Percentiles rank a stretch among this genome's conserved stretches.
Evolutionary conservation across 176 grass and related monocot species (phyloP).

Genomic region (Zizania latifolia): DNA sequence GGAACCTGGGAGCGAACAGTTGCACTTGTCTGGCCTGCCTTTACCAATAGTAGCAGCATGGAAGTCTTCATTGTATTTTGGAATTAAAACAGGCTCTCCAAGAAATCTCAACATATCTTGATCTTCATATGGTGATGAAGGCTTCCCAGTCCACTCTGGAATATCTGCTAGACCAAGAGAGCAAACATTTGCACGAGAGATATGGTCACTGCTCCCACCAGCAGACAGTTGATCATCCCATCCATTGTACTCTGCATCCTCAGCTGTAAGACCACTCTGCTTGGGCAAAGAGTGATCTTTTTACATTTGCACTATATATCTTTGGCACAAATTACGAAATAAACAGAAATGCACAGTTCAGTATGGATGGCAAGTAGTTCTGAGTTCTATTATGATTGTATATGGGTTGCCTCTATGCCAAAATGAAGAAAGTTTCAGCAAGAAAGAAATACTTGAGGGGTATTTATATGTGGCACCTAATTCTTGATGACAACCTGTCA

Average conservation of each 20-base stretch:
- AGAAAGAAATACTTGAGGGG: not conserved
- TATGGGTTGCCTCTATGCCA: not conserved
- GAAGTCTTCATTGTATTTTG: constrained; percentile 16
- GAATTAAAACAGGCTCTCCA: constrained; percentile 28
- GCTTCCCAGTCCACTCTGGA: constrained; percentile 43
- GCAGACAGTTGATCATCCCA: constrained; percentile 13
- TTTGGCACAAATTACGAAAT: not conserved
- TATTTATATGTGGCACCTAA: not conserved
- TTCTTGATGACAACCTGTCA: not conserved
- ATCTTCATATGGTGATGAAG: constrained; percentile 6
- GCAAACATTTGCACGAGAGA: not conserved
- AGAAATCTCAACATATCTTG: constrained; percentile 39
- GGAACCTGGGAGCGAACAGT: constrained; percentile 33
- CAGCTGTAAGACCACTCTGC: constrained; percentile 34
- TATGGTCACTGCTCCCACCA: not conserved
- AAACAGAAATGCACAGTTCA: not conserved
- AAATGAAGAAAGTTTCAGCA: not conserved
- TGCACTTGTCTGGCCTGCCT: constrained; percentile 32
- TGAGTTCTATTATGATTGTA: not conserved
- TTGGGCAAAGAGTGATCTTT: not conserved
- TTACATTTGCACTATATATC: not conserved
- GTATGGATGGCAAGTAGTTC: not conserved
- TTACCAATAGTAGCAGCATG: constrained; percentile 28
- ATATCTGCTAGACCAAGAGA: constrained; percentile 35
- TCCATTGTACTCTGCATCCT: not conserved